Evolutionary conservation across 2,329 filamentous ascomycete species (phyloP).

Genomic region (Fusarium sp.): DNA sequence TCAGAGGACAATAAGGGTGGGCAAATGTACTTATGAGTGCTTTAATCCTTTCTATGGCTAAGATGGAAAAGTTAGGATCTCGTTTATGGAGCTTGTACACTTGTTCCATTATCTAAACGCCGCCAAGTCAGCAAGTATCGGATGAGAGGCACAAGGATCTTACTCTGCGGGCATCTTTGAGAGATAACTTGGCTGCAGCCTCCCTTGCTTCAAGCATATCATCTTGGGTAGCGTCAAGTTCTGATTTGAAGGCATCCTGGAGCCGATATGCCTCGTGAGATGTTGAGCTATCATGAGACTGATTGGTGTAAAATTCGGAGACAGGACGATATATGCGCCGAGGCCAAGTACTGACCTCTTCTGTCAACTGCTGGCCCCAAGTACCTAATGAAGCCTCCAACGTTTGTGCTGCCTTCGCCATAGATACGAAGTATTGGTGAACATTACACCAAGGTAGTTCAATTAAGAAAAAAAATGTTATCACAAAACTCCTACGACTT

Average conservation of each 20-base stretch:
- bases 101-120: slow-evolving; percentile 48
- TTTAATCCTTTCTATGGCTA: slow-evolving; percentile 51
- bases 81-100: slow-evolving; percentile 50
- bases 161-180: slow-evolving; percentile 50
- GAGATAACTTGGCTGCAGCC: slow-evolving; percentile 49
- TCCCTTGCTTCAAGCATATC: slow-evolving; percentile 59
- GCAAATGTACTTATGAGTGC: slow-evolving; percentile 48
- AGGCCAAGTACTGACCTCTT: slow-evolving; percentile 12
- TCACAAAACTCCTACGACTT: neutral
- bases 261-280: neutral
- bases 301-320: neutral
- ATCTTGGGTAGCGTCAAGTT: slow-evolving; percentile 55
- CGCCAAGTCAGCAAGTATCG: neutral
- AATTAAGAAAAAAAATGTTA: neutral
- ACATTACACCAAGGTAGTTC: slow-evolving; percentile 1
- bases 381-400: neutral
- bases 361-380: neutral
- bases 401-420: slow-evolving; percentile 12
- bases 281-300: slow-evolving; percentile 1
- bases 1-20: neutral
- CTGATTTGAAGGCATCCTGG: slow-evolving; percentile 15
- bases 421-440: neutral
- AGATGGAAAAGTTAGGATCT: slow-evolving; percentile 54
- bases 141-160: neutral
- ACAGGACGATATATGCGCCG: neutral